phyloP scores from a whole-genome alignment of 768 basidiomycete species.

The Suillus decipiens region DNA sequence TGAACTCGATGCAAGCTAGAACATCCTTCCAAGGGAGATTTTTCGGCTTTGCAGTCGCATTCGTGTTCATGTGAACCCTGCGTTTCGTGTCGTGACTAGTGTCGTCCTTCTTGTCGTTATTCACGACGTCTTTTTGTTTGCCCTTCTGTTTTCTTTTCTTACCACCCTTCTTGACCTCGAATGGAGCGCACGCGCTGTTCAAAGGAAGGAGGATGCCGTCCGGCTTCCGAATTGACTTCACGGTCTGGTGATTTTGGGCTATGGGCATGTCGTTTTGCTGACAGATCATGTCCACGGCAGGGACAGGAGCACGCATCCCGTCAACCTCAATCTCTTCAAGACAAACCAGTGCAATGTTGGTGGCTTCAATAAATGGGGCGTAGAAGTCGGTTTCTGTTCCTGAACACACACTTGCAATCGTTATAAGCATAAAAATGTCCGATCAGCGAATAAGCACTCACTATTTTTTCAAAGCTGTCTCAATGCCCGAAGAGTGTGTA shows the following conservation, averaged over 20 bases:
- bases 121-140: too few species aligned
- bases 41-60: background rate
- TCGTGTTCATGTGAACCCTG: too few species aligned
- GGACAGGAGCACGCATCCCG: background rate
- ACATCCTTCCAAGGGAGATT: background rate
- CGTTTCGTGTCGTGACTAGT: too few species aligned
- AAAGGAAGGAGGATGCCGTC: too few species aligned
- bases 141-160: too few species aligned
- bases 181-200: too few species aligned
- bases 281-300: background rate
- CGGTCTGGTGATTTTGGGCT: background rate
- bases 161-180: too few species aligned
- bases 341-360: conserved; percentile 3
- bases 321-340: conserved; percentile 3
- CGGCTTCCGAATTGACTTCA: background rate
- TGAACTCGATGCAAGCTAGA: background rate
- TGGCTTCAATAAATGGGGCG: background rate
- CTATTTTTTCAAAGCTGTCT: background rate
- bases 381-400: background rate
- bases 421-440: background rate
- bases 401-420: background rate
- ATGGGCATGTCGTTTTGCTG: background rate
- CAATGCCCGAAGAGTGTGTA: too few species aligned
- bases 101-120: too few species aligned
- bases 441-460: background rate